phyloP scores from a whole-genome alignment of 2,329 filamentous ascomycete species.

The Fusarium sp. region DNA sequence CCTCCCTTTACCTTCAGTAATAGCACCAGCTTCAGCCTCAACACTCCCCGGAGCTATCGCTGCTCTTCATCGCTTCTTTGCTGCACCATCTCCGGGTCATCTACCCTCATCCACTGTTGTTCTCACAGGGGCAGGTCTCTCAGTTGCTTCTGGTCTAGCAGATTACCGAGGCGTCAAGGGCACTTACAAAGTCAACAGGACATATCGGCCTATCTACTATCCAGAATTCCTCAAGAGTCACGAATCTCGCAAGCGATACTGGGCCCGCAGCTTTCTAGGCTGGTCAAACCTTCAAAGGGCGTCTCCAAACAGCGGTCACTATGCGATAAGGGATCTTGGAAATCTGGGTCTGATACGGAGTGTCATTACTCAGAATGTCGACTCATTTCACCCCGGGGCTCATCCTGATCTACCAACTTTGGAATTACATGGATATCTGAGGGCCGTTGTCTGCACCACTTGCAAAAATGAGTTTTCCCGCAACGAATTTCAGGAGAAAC shows the following conservation, averaged over 20 bases:
- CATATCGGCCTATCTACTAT: conserved; percentile 92
- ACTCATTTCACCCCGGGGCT: conserved; percentile 87
- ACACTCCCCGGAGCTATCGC: conserved; percentile 79
- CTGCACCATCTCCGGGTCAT: conserved; percentile 66
- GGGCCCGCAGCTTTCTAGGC: conserved; percentile 93
- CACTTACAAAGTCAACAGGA: conserved; percentile 92
- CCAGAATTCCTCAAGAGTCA: conserved; percentile 88
- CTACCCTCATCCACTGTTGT: conserved; percentile 64
- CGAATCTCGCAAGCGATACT: conserved; percentile 91
- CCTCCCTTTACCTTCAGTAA: conserved; percentile 79
- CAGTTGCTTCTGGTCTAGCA: conserved; percentile 90
- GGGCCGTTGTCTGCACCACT: conserved; percentile 82
- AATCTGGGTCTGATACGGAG: conserved; percentile 77
- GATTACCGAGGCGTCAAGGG: conserved; percentile 93
- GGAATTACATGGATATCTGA: conserved; percentile 92
- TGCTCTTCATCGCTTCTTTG: conserved; percentile 83
- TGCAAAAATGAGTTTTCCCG: conserved; percentile 81
- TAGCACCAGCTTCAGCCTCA: conserved; percentile 79
- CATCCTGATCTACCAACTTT: conserved; percentile 82
- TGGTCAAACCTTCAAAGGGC: conserved; percentile 87
- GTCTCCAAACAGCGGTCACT: conserved; percentile 83
- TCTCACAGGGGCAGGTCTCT: conserved; percentile 88
- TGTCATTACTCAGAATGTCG: conserved; percentile 96
- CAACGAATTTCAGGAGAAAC: conserved; percentile 78
- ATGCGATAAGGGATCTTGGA: conserved; percentile 79